These are phyloP conservation scores for Leccinum boreale DNA, from an alignment of 768 basidiomycete genomes.

Conservation along the genomic window DNA sequence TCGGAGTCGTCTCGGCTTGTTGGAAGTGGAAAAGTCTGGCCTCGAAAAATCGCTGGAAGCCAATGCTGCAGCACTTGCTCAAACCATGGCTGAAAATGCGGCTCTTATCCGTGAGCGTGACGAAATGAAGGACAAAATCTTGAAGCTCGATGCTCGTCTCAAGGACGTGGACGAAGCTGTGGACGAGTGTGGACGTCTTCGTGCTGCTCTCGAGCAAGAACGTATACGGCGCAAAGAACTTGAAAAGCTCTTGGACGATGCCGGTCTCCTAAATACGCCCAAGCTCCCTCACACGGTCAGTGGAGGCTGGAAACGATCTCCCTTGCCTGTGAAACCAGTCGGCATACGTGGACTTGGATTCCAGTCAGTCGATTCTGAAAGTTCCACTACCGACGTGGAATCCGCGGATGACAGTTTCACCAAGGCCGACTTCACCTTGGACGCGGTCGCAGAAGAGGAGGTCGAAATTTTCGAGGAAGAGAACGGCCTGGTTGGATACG, in stretches of 20 bases:
- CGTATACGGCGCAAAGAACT: conserved; percentile 42
- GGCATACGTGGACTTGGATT: conserved; percentile 44
- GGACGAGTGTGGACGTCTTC: conserved; percentile 27
- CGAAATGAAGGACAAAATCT: conserved; percentile 27
- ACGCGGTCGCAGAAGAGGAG: conserved; percentile 56
- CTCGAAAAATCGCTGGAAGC: conserved; percentile 48
- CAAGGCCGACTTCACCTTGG: conserved; percentile 46
- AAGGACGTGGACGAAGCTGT: conserved; percentile 25
- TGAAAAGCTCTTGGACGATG: conserved; percentile 51
- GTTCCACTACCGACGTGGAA: conserved; percentile 70
- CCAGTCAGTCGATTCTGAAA: conserved; percentile 61
- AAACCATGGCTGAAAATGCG: conserved; percentile 26
- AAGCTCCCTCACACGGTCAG: conserved; percentile 26
- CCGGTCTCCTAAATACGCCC: conserved; percentile 44
- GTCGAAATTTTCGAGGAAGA: conserved; percentile 44
- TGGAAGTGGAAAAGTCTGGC: conserved; percentile 65
- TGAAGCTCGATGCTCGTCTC: conserved; percentile 30
- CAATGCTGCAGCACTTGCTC: conserved; percentile 29
- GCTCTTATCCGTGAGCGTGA: conserved; percentile 27
- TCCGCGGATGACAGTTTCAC: conserved; percentile 42
- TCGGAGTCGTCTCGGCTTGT: conserved; percentile 62
- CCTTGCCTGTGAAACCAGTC: conserved; percentile 22
- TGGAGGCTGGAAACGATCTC: conserved; percentile 12
- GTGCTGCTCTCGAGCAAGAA: conserved; percentile 38
- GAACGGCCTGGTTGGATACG: conserved; percentile 60